Evolutionary conservation across 495 filamentous ascomycete genomes (phyloP).

Genomic region (Bryoglossum gracile): DNA sequence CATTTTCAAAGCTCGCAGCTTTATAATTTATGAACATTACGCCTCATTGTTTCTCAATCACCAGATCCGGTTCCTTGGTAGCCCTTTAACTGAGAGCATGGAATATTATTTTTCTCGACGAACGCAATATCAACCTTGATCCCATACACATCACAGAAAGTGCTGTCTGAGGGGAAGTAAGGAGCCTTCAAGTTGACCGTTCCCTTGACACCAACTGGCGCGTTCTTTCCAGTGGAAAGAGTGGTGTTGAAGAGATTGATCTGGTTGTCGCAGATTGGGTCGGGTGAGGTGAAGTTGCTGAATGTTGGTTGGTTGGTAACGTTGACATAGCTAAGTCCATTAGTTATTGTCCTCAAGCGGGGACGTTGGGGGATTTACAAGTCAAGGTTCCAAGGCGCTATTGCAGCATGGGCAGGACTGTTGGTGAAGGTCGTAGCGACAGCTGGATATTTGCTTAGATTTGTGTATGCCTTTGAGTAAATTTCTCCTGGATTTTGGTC

Average conservation of each 20-base stretch:
- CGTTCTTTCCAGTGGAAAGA: conserved; percentile 12
- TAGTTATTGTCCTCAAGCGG: background rate
- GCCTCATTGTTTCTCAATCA: too few relatives aligned
- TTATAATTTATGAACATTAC: too few relatives aligned
- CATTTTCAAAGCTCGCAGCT: too few relatives aligned
- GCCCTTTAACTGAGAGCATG: conserved; percentile 9
- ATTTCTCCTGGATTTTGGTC: background rate
- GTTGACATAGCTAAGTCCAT: conserved; percentile 14
- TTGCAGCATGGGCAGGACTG: background rate
- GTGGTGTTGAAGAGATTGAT: conserved; percentile 18
- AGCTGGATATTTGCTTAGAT: conserved; percentile 3
- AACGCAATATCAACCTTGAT: conserved; percentile 21
- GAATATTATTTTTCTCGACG: conserved; percentile 13
- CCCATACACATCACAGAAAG: conserved; percentile 10
- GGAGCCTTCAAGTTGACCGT: conserved; percentile 7
- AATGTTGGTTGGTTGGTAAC: conserved; percentile 20
- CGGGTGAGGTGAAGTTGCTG: background rate
- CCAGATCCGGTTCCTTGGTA: conserved; percentile 5
- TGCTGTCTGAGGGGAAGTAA: conserved; percentile 8
- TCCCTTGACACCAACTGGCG: conserved; percentile 11
- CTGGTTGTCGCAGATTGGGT: conserved; percentile 12
- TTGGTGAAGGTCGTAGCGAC: conserved; percentile 9
- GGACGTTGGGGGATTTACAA: background rate
- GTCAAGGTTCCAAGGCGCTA: conserved; percentile 5
- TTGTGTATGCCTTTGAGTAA: conserved; percentile 10